phyloP scores from a whole-genome alignment of 1,284 basidiomycete species.

The Heimioporus punctisporus region DNA sequence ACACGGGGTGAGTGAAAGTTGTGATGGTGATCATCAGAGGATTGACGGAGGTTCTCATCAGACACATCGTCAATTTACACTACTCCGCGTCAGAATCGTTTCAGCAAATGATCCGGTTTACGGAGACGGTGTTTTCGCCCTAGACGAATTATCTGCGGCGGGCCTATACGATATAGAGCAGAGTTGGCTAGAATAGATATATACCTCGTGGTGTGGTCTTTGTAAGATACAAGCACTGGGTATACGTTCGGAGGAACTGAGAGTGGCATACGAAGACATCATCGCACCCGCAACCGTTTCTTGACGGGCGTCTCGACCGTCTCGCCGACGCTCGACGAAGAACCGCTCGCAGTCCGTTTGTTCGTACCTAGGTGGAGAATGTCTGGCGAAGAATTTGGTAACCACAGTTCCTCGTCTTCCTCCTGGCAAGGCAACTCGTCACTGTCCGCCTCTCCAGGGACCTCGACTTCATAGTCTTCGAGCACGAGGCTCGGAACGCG shows the following conservation, averaged over 20 bases:
- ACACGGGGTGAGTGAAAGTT: not conserved
- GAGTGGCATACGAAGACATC: too few relatives aligned
- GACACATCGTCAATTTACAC: not conserved
- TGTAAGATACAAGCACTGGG: too few relatives aligned
- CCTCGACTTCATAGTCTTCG: not conserved
- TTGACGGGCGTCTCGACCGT: constrained; percentile 22
- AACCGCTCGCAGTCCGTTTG: constrained; percentile 25
- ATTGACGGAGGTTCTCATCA: not conserved
- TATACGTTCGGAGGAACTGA: too few relatives aligned
- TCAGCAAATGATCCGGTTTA: too few relatives aligned
- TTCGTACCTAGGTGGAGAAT: constrained; percentile 20
- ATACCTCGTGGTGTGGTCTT: too few relatives aligned
- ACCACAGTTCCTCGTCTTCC: constrained; percentile 29
- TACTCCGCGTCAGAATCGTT: too few relatives aligned
- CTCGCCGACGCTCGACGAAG: constrained; percentile 27
- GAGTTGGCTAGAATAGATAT: too few relatives aligned
- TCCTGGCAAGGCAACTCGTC: constrained; percentile 5
- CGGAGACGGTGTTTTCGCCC: too few relatives aligned
- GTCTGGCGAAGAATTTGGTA: constrained; percentile 31
- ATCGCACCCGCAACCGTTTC: constrained; percentile 33
- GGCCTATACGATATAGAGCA: too few relatives aligned
- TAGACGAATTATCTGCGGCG: too few relatives aligned
- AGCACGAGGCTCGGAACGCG: constrained; percentile 2
- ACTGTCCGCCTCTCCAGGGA: constrained; percentile 2
- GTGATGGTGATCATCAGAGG: not conserved